Percentiles rank a stretch among this genome's conserved stretches.
These are phyloP conservation scores for Backusella morwellensis DNA, from an alignment of 192 early-diverging fungal species.

Conservation along the genomic window DNA sequence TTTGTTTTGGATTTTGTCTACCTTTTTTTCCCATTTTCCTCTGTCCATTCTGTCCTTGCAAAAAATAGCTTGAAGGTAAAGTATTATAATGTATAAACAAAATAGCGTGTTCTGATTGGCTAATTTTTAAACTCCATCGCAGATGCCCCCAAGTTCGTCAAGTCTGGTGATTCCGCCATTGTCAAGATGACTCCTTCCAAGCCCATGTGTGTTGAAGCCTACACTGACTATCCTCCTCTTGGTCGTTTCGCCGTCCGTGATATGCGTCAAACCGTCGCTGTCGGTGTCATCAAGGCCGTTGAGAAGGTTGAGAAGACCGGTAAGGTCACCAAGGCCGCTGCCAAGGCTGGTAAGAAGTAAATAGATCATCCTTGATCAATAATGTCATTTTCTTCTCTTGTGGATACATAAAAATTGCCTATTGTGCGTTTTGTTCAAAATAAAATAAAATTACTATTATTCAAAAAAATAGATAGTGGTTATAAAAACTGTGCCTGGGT, in stretches of 20 bases:
- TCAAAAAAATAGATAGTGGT: neutral
- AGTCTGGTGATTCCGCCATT: conserved; percentile 93
- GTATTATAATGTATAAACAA: no score
- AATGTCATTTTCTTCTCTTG: neutral
- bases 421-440: neutral
- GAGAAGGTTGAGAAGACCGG: conserved; percentile 77
- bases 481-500: neutral
- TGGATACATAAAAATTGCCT: neutral
- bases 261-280: conserved; percentile 96
- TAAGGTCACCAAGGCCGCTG: conserved; percentile 79
- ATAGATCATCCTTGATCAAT: conserved; percentile 6
- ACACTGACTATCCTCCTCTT: conserved; percentile 90
- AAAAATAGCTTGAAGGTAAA: no score
- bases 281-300: conserved; percentile 95
- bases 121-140: conserved; percentile 38
- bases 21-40: neutral
- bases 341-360: conserved; percentile 83
- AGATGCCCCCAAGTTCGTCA: conserved; percentile 93
- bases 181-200: conserved; percentile 94
- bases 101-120: no score
- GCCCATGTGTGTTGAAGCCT: conserved; percentile 96
- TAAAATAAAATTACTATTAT: neutral
- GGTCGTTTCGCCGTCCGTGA: conserved; percentile 98
- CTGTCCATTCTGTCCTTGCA: neutral
- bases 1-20: neutral